Percentiles rank a stretch among this genome's conserved stretches.
Conservation (phyloP, 306 rosid species). For the Phaseolus lunatus region DNA sequence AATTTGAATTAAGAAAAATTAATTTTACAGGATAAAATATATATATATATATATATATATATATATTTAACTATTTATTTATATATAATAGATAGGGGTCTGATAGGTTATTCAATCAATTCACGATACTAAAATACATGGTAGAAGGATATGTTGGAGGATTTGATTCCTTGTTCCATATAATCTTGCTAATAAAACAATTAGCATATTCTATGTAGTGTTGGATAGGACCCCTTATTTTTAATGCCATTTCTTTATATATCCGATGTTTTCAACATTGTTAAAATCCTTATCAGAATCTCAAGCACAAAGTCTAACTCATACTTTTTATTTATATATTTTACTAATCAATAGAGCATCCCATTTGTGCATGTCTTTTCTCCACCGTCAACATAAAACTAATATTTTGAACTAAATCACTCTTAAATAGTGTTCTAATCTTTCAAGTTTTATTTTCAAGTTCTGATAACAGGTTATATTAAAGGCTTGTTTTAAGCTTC, state of each 20-base stretch:
- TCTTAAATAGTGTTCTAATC: no score
- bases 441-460: no score
- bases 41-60: no score
- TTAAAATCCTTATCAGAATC: conserved; percentile 30
- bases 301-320: conserved; percentile 43
- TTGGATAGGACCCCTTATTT: conserved; percentile 30
- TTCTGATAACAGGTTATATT: no score
- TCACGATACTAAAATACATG: conserved; percentile 20
- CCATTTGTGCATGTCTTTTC: conserved; percentile 28
- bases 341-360: not conserved
- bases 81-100: not conserved
- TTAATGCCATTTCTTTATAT: conserved; percentile 11
- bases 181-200: conserved; percentile 34
- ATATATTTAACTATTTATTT: no score
- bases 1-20: no score
- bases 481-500: no score
- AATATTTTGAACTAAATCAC: conserved; percentile 40
- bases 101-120: not conserved
- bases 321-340: conserved; percentile 6
- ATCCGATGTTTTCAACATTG: conserved; percentile 32
- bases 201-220: conserved; percentile 24
- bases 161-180: conserved; percentile 48
- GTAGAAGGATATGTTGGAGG: conserved; percentile 44
- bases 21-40: no score
- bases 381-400: conserved; percentile 47